Percentiles rank a stretch among this genome's conserved stretches.
phyloP scores from a whole-genome alignment of 192 early-diverging fungal genomes.

The Coemansia sp. region DNA sequence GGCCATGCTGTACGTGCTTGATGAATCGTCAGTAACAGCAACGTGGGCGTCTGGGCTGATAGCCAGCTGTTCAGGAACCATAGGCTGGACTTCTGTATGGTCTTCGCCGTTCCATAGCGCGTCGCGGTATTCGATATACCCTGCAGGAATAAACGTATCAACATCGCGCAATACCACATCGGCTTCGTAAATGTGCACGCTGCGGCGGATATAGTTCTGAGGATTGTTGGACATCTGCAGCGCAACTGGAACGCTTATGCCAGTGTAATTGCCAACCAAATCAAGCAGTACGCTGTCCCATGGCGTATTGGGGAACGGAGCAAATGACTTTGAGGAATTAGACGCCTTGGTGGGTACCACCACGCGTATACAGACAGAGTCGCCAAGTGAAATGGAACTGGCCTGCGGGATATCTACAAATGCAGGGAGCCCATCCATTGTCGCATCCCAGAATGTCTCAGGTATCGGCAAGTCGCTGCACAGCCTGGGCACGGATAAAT shows the following conservation, averaged over 20 bases:
- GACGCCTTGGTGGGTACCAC: constrained; percentile 25
- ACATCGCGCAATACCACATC: constrained; percentile 41
- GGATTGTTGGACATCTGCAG: neutral
- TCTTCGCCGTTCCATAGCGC: constrained; percentile 53
- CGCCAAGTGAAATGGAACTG: constrained; percentile 2
- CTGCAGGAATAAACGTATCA: constrained; percentile 38
- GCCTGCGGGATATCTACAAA: constrained; percentile 14
- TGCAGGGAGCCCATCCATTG: neutral
- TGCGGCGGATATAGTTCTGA: constrained; percentile 21
- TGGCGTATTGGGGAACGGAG: constrained; percentile 14
- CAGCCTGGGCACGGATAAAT: neutral
- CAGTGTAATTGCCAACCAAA: constrained; percentile 13
- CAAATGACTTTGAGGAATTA: neutral
- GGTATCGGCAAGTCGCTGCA: constrained; percentile 16
- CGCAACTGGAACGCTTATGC: constrained; percentile 20
- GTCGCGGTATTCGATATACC: constrained; percentile 44
- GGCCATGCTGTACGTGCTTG: constrained; percentile 2
- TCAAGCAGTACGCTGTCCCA: constrained; percentile 48
- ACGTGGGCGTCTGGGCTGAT: constrained; percentile 7
- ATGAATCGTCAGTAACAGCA: neutral
- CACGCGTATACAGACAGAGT: constrained; percentile 41
- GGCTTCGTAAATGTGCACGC: constrained; percentile 54
- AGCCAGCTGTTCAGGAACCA: constrained; percentile 26
- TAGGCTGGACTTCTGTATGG: constrained; percentile 13
- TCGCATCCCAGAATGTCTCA: neutral